These are phyloP conservation scores for Thinopyrum elongatum DNA, from an alignment of 176 grass and related monocot genomes.

Conservation along the genomic window DNA sequence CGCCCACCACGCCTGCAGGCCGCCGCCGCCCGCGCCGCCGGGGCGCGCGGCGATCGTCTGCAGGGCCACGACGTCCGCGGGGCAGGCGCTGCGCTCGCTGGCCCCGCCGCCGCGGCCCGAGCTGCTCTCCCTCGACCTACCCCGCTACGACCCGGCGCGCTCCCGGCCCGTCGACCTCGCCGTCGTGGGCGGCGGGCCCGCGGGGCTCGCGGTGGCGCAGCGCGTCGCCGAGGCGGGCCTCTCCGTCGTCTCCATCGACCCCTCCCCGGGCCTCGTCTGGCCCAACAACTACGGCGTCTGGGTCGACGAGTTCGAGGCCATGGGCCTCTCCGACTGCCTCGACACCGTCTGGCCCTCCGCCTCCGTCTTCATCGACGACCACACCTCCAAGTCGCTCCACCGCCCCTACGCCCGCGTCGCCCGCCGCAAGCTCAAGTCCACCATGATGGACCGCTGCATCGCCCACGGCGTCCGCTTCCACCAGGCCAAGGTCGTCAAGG, in stretches of 20 bases:
- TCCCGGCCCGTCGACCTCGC: slow-evolving; percentile 67
- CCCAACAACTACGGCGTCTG: slow-evolving; percentile 98
- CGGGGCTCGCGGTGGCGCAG: slow-evolving; percentile 87
- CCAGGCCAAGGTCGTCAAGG: slow-evolving; percentile 77
- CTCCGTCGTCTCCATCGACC: slow-evolving; percentile 86
- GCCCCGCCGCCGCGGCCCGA: slow-evolving; percentile 51
- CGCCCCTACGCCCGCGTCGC: slow-evolving; percentile 78
- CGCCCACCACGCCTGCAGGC: slow-evolving; percentile 15
- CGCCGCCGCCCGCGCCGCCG: background rate
- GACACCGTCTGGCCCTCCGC: slow-evolving; percentile 73
- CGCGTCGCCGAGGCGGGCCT: slow-evolving; percentile 83
- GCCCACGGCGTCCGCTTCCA: slow-evolving; percentile 71
- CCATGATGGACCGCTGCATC: slow-evolving; percentile 85
- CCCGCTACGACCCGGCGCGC: slow-evolving; percentile 76
- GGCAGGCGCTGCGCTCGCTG: slow-evolving; percentile 42
- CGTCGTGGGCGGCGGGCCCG: slow-evolving; percentile 82
- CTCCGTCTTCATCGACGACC: slow-evolving; percentile 58
- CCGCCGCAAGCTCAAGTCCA: slow-evolving; percentile 84
- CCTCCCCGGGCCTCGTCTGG: slow-evolving; percentile 67
- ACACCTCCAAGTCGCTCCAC: slow-evolving; percentile 48
- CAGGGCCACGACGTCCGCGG: slow-evolving; percentile 28
- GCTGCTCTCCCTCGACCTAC: slow-evolving; percentile 70
- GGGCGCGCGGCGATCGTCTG: background rate
- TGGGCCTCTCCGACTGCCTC: slow-evolving; percentile 87
- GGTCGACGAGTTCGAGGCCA: slow-evolving; percentile 94